Evolutionary conservation across 768 basidiomycete species (phyloP).

Genomic region (Tubosaeta sp.): DNA sequence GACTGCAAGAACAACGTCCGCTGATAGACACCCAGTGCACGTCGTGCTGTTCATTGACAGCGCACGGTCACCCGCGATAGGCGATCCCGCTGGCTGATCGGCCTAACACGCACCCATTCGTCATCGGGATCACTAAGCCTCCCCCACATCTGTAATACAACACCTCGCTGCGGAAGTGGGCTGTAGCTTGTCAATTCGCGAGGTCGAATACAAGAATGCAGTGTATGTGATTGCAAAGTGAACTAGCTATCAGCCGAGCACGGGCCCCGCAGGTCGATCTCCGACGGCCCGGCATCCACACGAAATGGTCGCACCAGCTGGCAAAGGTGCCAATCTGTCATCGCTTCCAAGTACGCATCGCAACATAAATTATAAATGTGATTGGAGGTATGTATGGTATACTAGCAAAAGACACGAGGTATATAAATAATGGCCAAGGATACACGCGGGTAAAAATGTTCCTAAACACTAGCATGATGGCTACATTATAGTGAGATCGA

Average conservation of each 20-base stretch:
- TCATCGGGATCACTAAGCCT: neutral
- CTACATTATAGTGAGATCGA: conserved; percentile 17
- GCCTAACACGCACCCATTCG: neutral
- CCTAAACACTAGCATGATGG: conserved; percentile 13
- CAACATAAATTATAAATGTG: conserved; percentile 9
- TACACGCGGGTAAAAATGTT: conserved; percentile 23
- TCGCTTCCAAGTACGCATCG: conserved; percentile 6
- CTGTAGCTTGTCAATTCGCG: neutral
- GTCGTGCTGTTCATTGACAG: neutral
- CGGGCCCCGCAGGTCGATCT: neutral
- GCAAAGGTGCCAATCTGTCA: too few species aligned
- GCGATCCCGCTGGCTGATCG: neutral
- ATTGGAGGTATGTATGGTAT: conserved; percentile 11
- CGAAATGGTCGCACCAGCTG: neutral
- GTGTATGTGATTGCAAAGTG: neutral
- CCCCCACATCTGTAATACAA: neutral
- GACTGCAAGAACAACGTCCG: neutral
- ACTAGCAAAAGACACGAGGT: conserved; percentile 5
- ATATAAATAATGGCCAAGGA: conserved; percentile 25
- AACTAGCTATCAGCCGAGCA: neutral
- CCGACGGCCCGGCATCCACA: neutral
- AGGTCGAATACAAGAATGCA: neutral
- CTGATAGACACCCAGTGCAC: neutral
- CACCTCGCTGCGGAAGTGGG: neutral
- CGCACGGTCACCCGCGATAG: neutral